Percentiles rank a stretch among this genome's conserved stretches.
Evolutionary conservation across 2,329 filamentous ascomycete genomes (phyloP).

Genomic region (Fusarium sp.): DNA sequence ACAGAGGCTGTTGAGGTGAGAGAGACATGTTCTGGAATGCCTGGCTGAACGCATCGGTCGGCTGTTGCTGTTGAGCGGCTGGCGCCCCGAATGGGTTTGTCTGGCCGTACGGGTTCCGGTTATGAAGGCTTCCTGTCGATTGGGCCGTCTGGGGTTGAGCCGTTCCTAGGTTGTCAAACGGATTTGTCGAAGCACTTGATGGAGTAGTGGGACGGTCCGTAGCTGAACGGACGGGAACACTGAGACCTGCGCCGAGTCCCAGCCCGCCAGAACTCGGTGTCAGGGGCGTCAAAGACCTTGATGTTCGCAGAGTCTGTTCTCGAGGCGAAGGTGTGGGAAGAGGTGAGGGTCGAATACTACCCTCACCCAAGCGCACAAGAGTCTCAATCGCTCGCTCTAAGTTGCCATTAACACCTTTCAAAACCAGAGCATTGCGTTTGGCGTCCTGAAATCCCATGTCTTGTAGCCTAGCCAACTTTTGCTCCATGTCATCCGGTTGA

Average conservation of each 20-base stretch:
- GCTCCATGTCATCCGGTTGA: constrained; percentile 71
- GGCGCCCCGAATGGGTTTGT: constrained; percentile 77
- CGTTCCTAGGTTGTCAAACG: constrained; percentile 71
- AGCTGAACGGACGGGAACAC: constrained; percentile 45
- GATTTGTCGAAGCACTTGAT: constrained; percentile 69
- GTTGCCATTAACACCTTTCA: constrained; percentile 87
- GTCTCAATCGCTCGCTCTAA: constrained; percentile 88
- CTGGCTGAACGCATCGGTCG: constrained; percentile 64
- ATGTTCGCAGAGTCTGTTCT: constrained; percentile 60
- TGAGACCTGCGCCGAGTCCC: constrained; percentile 50
- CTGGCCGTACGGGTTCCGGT: constrained; percentile 65
- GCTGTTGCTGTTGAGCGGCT: constrained; percentile 49
- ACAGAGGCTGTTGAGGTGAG: constrained; percentile 70
- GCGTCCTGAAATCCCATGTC: constrained; percentile 95
- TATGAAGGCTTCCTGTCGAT: constrained; percentile 71
- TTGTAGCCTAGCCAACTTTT: constrained; percentile 79
- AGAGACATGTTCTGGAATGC: constrained; percentile 83
- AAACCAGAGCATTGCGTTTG: constrained; percentile 81
- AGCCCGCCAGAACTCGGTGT: constrained; percentile 51
- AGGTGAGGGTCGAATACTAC: constrained; percentile 57
- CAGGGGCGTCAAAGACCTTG: constrained; percentile 67
- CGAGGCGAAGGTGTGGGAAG: constrained; percentile 56
- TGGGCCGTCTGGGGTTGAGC: constrained; percentile 72
- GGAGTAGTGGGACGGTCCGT: constrained; percentile 54
- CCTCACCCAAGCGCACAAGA: constrained; percentile 84